Evolutionary conservation across 306 rosid species (phyloP).

Genomic region (Begonia fuchsioides): DNA sequence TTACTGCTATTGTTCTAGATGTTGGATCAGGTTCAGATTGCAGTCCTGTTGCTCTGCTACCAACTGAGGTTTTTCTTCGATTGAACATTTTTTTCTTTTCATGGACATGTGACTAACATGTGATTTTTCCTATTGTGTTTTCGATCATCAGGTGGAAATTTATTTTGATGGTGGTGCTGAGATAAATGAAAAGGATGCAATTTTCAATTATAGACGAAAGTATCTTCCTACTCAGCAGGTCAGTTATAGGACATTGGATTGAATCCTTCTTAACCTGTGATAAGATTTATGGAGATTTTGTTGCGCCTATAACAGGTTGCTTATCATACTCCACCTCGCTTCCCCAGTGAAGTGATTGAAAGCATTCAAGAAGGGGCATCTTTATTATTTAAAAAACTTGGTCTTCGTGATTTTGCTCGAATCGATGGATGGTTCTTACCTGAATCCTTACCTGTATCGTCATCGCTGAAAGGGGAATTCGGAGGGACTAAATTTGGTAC

Average conservation of each 20-base stretch:
- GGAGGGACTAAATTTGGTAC: constrained; percentile 67
- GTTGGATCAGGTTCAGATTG: constrained; percentile 65
- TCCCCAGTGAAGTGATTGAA: constrained; percentile 59
- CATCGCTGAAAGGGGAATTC: constrained; percentile 31
- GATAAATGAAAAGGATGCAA: constrained; percentile 76
- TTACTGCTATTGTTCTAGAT: constrained; percentile 89
- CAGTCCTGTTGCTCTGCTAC: constrained; percentile 74
- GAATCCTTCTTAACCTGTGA: neutral
- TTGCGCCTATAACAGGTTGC: constrained; percentile 45
- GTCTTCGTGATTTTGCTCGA: constrained; percentile 82
- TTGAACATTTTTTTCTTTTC: neutral
- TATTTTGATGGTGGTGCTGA: constrained; percentile 45
- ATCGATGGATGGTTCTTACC: constrained; percentile 97
- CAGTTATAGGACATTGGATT: constrained; percentile 2
- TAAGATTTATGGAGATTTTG: neutral
- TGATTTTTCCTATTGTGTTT: constrained; percentile 9
- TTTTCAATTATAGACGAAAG: constrained; percentile 87
- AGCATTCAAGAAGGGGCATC: constrained; percentile 80
- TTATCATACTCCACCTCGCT: constrained; percentile 91
- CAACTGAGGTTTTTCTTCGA: constrained; percentile 60
- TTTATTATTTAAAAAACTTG: constrained; percentile 43
- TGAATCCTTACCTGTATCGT: constrained; percentile 24
- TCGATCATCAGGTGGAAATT: constrained; percentile 67
- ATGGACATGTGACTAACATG: neutral
- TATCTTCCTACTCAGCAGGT: constrained; percentile 99